These are phyloP conservation scores for Retiboletus fuscus DNA, from an alignment of 1,284 basidiomycete species.

Conservation along the genomic window DNA sequence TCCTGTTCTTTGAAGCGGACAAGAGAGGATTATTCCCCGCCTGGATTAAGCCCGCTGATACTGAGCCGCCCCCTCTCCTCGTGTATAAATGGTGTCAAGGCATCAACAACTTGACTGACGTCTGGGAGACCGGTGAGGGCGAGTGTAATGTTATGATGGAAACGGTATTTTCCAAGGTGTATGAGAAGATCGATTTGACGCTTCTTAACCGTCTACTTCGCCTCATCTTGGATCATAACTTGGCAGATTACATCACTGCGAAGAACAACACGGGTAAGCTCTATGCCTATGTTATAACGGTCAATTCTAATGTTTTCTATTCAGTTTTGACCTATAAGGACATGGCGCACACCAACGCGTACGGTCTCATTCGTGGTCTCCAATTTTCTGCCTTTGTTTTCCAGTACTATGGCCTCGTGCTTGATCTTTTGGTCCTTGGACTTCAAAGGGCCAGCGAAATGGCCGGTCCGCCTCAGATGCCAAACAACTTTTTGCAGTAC, in stretches of 20 bases:
- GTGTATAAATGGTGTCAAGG: slow-evolving; percentile 98
- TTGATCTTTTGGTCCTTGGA: slow-evolving; percentile 93
- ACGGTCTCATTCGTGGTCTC: slow-evolving; percentile 92
- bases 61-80: slow-evolving; percentile 93
- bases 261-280: slow-evolving; percentile 90
- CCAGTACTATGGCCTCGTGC: slow-evolving; percentile 93
- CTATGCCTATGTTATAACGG: background rate
- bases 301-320: slow-evolving; percentile 17
- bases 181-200: slow-evolving; percentile 97
- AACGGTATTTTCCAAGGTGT: slow-evolving; percentile 94
- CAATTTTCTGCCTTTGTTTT: slow-evolving; percentile 98
- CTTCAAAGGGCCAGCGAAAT: slow-evolving; percentile 95
- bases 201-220: slow-evolving; percentile 92
- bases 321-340: slow-evolving; percentile 91
- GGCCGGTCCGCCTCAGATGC: slow-evolving; percentile 94
- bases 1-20: slow-evolving; percentile 92
- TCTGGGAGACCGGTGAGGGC: slow-evolving; percentile 97
- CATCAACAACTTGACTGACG: slow-evolving; percentile 92
- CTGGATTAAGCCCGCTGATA: slow-evolving; percentile 98
- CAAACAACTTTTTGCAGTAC: slow-evolving; percentile 97
- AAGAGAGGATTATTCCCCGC: slow-evolving; percentile 96
- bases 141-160: slow-evolving; percentile 98
- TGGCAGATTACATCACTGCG: slow-evolving; percentile 97
- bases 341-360: slow-evolving; percentile 93
- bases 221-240: slow-evolving; percentile 95